Percentiles rank a stretch among this genome's conserved stretches.
These are phyloP conservation scores for Aspergillus nomiae DNA, from an alignment of 2,329 filamentous ascomycete species.

Conservation along the genomic window DNA sequence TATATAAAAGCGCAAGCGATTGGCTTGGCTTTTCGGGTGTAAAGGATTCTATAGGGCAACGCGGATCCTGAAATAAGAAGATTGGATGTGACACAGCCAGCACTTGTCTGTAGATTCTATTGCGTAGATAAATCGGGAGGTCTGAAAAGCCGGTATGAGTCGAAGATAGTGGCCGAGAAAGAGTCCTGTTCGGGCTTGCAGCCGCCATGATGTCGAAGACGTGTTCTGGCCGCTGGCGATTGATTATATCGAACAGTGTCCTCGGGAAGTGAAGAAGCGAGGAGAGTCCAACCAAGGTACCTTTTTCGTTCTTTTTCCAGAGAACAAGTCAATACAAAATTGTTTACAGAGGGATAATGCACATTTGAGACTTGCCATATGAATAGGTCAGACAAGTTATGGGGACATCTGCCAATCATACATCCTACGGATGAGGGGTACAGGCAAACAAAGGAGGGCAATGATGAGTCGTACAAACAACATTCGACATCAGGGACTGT, in stretches of 20 bases:
- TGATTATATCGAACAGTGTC: not conserved
- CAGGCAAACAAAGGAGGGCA: no score
- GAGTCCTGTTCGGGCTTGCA: not conserved
- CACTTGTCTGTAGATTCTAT: constrained; percentile 3
- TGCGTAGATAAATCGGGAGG: not conserved
- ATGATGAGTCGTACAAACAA: no score
- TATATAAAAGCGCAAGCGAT: constrained; percentile 11
- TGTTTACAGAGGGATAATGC: no score
- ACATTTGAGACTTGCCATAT: no score
- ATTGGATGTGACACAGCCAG: constrained; percentile 8
- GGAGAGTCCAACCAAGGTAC: no score
- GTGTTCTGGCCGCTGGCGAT: not conserved
- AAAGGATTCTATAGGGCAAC: constrained; percentile 5
- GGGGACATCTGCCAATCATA: no score
- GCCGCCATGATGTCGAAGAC: not conserved
- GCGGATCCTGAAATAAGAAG: constrained; percentile 12
- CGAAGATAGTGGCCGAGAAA: not conserved
- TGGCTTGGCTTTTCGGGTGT: constrained; percentile 3
- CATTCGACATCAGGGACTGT: no score
- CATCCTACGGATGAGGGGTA: no score
- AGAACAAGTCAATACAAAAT: no score
- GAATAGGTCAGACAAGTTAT: no score
- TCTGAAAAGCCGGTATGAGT: not conserved
- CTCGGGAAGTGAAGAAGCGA: no score
- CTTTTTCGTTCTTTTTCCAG: no score